phyloP scores from a whole-genome alignment of 2,329 filamentous ascomycete genomes.

The Nemania diffusa region DNA sequence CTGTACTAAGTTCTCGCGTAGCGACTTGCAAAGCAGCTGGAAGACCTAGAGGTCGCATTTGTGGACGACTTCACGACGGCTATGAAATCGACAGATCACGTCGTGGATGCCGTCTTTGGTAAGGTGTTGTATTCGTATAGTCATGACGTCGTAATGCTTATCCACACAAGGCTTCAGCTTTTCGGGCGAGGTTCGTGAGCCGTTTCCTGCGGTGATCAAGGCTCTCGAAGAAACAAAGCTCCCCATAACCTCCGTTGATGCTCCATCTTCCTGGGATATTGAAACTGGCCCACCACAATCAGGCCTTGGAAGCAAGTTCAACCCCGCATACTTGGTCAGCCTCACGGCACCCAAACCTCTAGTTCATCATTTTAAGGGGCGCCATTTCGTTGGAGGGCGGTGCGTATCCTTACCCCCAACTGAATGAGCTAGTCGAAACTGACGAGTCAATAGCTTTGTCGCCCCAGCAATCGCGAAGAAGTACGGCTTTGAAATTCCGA shows the following conservation, averaged over 20 bases:
- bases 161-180: conserved; percentile 81
- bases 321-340: conserved; percentile 83
- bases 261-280: conserved; percentile 94
- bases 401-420: conserved; percentile 54
- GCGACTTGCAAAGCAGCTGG: conserved; percentile 85
- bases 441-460: conserved; percentile 72
- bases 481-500: conserved; percentile 84
- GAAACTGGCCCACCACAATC: conserved; percentile 81
- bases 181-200: conserved; percentile 89
- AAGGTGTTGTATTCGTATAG: conserved; percentile 43
- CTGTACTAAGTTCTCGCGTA: conserved; percentile 51
- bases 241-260: conserved; percentile 89
- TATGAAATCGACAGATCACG: conserved; percentile 75
- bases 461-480: conserved; percentile 81
- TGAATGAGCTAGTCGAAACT: conserved; percentile 28
- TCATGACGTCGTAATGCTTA: conserved; percentile 34
- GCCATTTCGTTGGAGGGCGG: conserved; percentile 92
- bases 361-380: conserved; percentile 82
- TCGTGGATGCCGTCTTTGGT: conserved; percentile 96
- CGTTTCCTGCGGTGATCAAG: conserved; percentile 84
- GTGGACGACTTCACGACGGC: conserved; percentile 79
- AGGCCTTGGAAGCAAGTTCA: conserved; percentile 82
- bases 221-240: conserved; percentile 77
- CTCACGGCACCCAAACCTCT: conserved; percentile 94
- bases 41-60: conserved; percentile 85